Percentiles rank a stretch among this genome's conserved stretches.
Evolutionary conservation across 257 asterid species (phyloP).

Genomic region (Solanum corneliomulleri): DNA sequence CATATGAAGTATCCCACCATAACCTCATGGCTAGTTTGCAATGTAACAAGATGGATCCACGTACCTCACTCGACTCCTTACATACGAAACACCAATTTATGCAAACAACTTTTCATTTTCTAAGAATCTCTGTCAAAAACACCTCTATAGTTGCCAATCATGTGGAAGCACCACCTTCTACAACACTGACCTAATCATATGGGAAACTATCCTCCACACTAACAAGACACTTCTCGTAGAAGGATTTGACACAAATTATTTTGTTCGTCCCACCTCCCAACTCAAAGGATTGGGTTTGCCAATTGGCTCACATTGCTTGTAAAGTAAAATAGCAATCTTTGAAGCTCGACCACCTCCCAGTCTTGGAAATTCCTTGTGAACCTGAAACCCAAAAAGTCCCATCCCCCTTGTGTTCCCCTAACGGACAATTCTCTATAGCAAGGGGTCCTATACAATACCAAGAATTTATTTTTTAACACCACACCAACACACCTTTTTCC

Average conservation of each 20-base stretch:
- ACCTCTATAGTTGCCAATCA: not conserved
- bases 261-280: not conserved
- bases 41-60: not conserved
- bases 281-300: not conserved
- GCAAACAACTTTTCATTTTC: not conserved
- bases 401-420: not conserved
- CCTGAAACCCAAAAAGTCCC: not conserved
- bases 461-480: not conserved
- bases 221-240: not conserved
- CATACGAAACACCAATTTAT: not conserved
- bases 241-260: not conserved
- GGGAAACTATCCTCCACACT: not conserved
- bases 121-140: not conserved
- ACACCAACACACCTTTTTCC: not conserved
- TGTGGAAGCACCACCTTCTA: not conserved
- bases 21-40: not conserved
- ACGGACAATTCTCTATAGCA: not conserved
- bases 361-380: not conserved
- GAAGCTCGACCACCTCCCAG: not conserved
- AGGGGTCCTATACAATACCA: not conserved
- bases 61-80: not conserved
- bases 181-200: not conserved
- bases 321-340: not conserved
- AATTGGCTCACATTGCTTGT: not conserved
- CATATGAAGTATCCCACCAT: not conserved